phyloP scores from a whole-genome alignment of 495 filamentous ascomycete species.

The Neurospora sp. region DNA sequence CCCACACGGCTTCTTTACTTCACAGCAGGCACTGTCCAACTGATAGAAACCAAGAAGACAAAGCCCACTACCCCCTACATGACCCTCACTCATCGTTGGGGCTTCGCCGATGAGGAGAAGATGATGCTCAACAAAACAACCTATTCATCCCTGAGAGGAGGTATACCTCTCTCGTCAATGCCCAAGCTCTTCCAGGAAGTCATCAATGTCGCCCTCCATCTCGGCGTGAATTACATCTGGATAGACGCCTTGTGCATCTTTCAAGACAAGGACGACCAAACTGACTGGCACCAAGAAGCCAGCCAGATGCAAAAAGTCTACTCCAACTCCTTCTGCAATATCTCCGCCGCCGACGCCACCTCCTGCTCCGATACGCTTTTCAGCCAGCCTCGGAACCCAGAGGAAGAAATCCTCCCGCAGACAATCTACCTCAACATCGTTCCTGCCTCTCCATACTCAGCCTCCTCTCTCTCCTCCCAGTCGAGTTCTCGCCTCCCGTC shows the following conservation, averaged over 20 bases:
- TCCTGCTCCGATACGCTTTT: not conserved
- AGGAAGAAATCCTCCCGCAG: not conserved
- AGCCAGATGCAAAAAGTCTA: not conserved
- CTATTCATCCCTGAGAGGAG: not conserved
- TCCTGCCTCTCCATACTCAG: too few species aligned
- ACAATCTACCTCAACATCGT: not conserved
- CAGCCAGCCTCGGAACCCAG: not conserved
- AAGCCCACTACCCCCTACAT: not conserved
- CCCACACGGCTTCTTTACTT: constrained; percentile 1
- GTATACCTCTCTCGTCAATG: not conserved
- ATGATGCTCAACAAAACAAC: not conserved
- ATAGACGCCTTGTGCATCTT: constrained; percentile 12
- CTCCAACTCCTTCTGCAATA: constrained; percentile 1
- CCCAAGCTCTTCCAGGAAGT: constrained; percentile 1
- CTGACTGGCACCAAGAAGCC: not conserved
- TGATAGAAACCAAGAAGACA: not conserved
- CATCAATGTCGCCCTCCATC: not conserved
- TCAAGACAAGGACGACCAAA: not conserved
- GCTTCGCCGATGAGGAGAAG: not conserved
- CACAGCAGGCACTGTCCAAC: not conserved
- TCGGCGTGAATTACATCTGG: constrained; percentile 14
- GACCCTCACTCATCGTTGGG: constrained; percentile 1
- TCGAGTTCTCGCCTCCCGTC: not conserved
- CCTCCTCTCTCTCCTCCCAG: not conserved
- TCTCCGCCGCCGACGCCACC: not conserved